Evolutionary conservation across 495 filamentous ascomycete species (phyloP).

Genomic region (Hypoxylon lenormandii): DNA sequence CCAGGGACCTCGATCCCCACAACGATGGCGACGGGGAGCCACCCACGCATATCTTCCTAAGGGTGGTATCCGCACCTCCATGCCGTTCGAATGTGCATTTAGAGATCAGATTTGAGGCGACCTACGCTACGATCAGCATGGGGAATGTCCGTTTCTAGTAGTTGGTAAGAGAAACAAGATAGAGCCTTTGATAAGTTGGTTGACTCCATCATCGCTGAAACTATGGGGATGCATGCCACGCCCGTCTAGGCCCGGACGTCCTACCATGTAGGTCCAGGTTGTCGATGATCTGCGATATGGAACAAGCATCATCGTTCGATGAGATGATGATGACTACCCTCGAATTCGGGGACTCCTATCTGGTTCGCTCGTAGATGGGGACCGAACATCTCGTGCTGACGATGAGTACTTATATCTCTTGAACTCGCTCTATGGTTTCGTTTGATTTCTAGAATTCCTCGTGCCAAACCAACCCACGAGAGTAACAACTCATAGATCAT

Average conservation of each 20-base stretch:
- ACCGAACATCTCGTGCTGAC: slow-evolving; percentile 5
- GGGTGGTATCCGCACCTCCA: slow-evolving; percentile 16
- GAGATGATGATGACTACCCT: slow-evolving; percentile 20
- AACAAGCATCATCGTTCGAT: slow-evolving; percentile 39
- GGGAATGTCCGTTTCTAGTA: slow-evolving; percentile 32
- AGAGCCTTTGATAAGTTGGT: slow-evolving; percentile 35
- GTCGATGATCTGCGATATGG: slow-evolving; percentile 39
- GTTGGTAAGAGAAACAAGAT: slow-evolving; percentile 39
- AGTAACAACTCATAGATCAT: slow-evolving; percentile 25
- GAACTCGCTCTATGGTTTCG: slow-evolving; percentile 17
- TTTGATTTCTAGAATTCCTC: slow-evolving; percentile 34
- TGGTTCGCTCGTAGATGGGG: slow-evolving; percentile 11
- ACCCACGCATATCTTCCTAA: slow-evolving; percentile 14
- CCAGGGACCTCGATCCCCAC: slow-evolving; percentile 33
- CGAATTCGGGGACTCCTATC: slow-evolving; percentile 6
- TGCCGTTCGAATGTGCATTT: slow-evolving; percentile 8
- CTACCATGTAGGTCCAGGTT: slow-evolving; percentile 33
- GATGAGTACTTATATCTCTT: slow-evolving; percentile 43
- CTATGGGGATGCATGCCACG: slow-evolving; percentile 35
- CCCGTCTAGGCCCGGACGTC: slow-evolving; percentile 34
- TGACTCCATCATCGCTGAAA: slow-evolving; percentile 37
- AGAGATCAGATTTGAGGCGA: slow-evolving; percentile 39
- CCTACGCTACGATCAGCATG: slow-evolving; percentile 32
- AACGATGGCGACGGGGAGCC: slow-evolving; percentile 18
- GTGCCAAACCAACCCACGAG: slow-evolving; percentile 42